Evolutionary conservation across 257 asterid genomes (phyloP).

Genomic region (Phtheirospermum japonicum): DNA sequence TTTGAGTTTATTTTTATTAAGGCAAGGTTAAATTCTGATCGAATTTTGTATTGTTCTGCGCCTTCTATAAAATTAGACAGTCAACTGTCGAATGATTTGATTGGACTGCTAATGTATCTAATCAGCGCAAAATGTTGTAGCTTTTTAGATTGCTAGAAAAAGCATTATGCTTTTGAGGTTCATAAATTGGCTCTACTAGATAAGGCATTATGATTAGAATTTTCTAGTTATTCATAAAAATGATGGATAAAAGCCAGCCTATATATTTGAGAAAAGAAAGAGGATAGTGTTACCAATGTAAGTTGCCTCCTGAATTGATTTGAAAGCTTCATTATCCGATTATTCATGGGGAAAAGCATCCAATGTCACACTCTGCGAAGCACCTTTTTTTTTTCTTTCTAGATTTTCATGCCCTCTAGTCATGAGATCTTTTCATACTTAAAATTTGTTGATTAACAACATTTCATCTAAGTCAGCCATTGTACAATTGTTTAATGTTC

Average conservation of each 20-base stretch:
- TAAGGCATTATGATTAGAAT: background rate
- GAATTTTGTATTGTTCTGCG: background rate
- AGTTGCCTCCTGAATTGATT: too few species aligned
- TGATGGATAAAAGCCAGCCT: background rate
- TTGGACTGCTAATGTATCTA: background rate
- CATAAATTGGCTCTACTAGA: background rate
- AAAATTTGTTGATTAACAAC: background rate
- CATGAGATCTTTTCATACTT: too few species aligned
- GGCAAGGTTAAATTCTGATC: conserved; percentile 6
- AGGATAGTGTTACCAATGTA: too few species aligned
- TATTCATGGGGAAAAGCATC: background rate
- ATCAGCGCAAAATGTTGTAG: background rate
- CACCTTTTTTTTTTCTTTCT: too few species aligned
- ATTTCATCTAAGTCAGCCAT: background rate
- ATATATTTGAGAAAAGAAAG: too few species aligned
- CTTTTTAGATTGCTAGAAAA: background rate
- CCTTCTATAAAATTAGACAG: background rate
- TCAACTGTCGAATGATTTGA: background rate
- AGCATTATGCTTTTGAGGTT: background rate
- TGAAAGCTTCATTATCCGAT: background rate
- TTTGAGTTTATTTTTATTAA: conserved; percentile 11
- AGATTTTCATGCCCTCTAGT: too few species aligned
- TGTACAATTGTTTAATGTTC: background rate
- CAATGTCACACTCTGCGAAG: too few species aligned
- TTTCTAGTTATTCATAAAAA: background rate